phyloP scores from a whole-genome alignment of 2,329 filamentous ascomycete genomes.

The Elsinoe australis region DNA sequence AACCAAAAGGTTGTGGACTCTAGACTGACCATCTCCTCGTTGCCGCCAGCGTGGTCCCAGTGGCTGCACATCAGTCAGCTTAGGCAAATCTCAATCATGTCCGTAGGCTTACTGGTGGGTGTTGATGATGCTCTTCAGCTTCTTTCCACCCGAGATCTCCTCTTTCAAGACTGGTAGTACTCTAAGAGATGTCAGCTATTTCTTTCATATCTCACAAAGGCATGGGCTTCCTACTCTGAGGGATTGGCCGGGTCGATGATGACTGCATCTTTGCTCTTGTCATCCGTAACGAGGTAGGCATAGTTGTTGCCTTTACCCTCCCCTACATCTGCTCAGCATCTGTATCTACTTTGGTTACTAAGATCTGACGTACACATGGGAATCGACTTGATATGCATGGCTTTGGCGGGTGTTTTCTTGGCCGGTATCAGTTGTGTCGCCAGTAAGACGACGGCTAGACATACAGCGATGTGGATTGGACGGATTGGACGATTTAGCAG shows the following conservation, averaged over 20 bases:
- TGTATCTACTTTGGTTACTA: conserved; percentile 15
- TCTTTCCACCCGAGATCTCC: conserved; percentile 64
- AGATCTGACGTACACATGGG: conserved; percentile 63
- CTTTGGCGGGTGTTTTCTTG: conserved; percentile 24
- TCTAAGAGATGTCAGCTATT: conserved; percentile 32
- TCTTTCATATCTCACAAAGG: not conserved
- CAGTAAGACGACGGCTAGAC: conserved; percentile 3
- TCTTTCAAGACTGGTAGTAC: conserved; percentile 62
- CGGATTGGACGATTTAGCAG: conserved; percentile 1
- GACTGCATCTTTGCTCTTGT: conserved; percentile 43
- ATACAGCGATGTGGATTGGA: conserved; percentile 5
- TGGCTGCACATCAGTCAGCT: conserved; percentile 52
- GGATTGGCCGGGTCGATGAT: conserved; percentile 77
- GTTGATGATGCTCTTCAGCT: conserved; percentile 84
- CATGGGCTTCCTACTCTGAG: conserved; percentile 59
- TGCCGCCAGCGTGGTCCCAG: conserved; percentile 89
- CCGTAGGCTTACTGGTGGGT: conserved; percentile 73
- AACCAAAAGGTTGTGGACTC: no score
- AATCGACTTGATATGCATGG: conserved; percentile 82
- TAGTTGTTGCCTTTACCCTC: conserved; percentile 74
- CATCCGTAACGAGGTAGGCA: conserved; percentile 56
- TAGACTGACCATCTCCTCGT: conserved; percentile 62
- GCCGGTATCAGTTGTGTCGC: conserved; percentile 13
- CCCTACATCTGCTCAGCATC: conserved; percentile 44
- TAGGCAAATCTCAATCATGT: not conserved